Evolutionary conservation across 257 asterid species (phyloP), one percentile per base, ranked within the genome.

Genomic region (Linderniella brevidens): DNA sequence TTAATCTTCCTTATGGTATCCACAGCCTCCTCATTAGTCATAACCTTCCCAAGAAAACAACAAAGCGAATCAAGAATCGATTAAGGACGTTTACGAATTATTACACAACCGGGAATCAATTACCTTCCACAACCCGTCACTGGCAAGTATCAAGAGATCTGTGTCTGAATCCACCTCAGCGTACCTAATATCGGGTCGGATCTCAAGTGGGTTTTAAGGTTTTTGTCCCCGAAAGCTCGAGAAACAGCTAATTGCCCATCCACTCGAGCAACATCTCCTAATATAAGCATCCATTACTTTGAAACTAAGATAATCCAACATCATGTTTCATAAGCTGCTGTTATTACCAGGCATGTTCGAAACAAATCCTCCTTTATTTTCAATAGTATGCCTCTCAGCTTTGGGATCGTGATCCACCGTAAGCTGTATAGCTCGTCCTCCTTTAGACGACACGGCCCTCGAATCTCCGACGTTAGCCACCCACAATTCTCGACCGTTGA

Each of bases 41-140:
- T 65, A 3, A 81, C 96, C 99, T 85, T 25, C 6, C 6, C 32
- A 6, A 6, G 70, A 46, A 35, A 13, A 8, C 2, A 9, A 44
- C 4, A n/a, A 15, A 17, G 9, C 19, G 13, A 13, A 9, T 17
- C 10, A 44, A 11, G 11, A 13, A 44, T 2, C 9, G 48, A 44
- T 13, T 3, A n/a, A n/a, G 1, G 3, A 25, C 6, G 32, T 25
- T 6, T 25, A 25, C 32, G 32, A 25, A 6, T 25, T 6, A 39
- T 37, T 19, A 4, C 13, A 16, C 12, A 35, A 65, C 37, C 0
- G 19, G 67, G 60, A 65, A 17, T n/a, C n/a, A 41, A 20, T 20
- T 29, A 83, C 97, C 97, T 87, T 87, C 97, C 97, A 87, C 60
- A 87, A 43, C 25, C 97, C 97, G 45, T 87, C 97, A 41, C 97